Conservation (phyloP, 192 early-diverging fungal genomes). For the Entomortierella chlamydospora region DNA sequence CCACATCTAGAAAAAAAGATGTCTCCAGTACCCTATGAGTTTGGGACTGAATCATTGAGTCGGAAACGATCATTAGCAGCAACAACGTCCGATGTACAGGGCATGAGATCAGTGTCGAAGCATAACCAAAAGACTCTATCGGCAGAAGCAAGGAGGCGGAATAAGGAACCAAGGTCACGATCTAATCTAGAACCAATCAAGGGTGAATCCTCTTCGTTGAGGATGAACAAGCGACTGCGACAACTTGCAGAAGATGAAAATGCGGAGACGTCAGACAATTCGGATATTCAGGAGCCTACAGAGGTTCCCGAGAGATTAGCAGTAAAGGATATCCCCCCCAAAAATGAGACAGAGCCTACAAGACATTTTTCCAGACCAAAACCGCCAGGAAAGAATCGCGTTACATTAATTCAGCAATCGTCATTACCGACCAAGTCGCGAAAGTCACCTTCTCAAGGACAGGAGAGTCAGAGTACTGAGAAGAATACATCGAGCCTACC, state of each 20-base stretch:
- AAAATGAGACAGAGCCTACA: background rate
- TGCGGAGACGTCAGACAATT: background rate
- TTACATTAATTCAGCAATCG: background rate
- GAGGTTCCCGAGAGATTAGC: no score
- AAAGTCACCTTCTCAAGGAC: background rate
- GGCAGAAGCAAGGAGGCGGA: background rate
- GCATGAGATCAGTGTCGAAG: background rate
- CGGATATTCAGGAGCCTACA: background rate
- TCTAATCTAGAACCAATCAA: background rate
- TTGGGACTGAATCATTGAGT: background rate
- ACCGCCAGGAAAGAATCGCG: constrained; percentile 27
- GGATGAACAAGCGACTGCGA: constrained; percentile 11
- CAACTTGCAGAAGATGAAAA: background rate
- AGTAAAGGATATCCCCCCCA: background rate
- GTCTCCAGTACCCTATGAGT: background rate
- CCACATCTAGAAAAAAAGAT: background rate
- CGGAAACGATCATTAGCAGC: constrained; percentile 29
- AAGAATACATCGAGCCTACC: background rate
- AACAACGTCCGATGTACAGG: background rate
- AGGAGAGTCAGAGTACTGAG: background rate
- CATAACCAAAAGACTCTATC: background rate
- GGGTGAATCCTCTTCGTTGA: background rate
- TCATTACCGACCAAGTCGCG: background rate
- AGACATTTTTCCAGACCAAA: constrained; percentile 18
- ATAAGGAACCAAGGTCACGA: background rate